phyloP scores from a whole-genome alignment of 2,329 filamentous ascomycete genomes.

The Rasamsonia emersonii region DNA sequence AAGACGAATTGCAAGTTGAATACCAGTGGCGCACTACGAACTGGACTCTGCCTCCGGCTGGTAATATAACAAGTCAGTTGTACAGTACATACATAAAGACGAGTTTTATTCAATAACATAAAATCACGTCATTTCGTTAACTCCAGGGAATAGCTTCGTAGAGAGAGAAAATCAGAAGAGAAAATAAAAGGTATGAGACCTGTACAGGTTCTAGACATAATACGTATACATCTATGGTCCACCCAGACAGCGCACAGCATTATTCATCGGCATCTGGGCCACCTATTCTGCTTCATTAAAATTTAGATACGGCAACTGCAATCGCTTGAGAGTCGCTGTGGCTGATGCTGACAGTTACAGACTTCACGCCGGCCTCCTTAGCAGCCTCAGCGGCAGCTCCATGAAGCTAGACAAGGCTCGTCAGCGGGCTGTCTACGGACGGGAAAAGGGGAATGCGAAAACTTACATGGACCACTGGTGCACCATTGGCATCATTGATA shows the following conservation, averaged over 20 bases:
- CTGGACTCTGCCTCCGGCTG: too few relatives aligned
- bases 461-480: slow-evolving; percentile 76
- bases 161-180: too few relatives aligned
- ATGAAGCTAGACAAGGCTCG: slow-evolving; percentile 60
- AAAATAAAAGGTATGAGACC: too few relatives aligned
- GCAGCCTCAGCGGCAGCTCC: slow-evolving; percentile 77
- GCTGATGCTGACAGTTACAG: slow-evolving; percentile 86
- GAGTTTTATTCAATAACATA: too few relatives aligned
- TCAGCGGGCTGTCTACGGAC: slow-evolving; percentile 6
- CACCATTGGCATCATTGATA: slow-evolving; percentile 67
- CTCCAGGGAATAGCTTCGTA: too few relatives aligned
- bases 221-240: not conserved
- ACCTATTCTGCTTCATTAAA: slow-evolving; percentile 43
- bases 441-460: not conserved
- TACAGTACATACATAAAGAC: too few relatives aligned
- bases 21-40: too few relatives aligned
- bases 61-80: too few relatives aligned
- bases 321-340: slow-evolving; percentile 92
- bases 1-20: too few relatives aligned
- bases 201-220: not conserved
- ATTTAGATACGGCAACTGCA: slow-evolving; percentile 79
- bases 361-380: slow-evolving; percentile 78
- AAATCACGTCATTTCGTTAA: too few relatives aligned
- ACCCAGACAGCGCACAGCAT: not conserved
- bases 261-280: not conserved